Percentiles rank a stretch among this genome's conserved stretches.
Evolutionary conservation across 805 yeast species (phyloP).

Genomic region (Metschnikowia cubensis): DNA sequence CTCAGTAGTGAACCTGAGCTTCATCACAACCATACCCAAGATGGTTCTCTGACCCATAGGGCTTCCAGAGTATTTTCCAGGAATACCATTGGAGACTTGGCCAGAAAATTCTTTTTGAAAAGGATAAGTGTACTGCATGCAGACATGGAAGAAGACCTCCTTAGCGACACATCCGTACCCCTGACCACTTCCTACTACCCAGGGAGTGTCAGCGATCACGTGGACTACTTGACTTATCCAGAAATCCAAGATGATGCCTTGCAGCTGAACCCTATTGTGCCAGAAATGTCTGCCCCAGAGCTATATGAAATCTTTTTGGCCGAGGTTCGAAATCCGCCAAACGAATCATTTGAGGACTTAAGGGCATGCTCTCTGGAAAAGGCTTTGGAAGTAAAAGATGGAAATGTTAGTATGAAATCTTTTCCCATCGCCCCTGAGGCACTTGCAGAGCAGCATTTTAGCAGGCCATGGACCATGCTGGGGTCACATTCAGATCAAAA

Average conservation of each 20-base stretch:
- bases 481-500: neutral
- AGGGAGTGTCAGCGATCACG: neutral
- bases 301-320: constrained; percentile 1
- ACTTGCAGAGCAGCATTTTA: neutral
- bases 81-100: neutral
- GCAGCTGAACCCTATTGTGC: neutral
- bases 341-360: neutral
- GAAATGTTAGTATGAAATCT: neutral
- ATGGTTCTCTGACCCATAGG: too few species aligned
- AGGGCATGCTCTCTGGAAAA: neutral
- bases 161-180: neutral
- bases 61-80: neutral
- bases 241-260: neutral
- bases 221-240: neutral
- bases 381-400: neutral
- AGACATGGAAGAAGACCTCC: neutral
- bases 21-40: neutral
- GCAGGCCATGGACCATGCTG: neutral
- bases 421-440: neutral
- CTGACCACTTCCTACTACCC: neutral
- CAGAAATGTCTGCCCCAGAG: neutral
- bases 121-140: neutral
- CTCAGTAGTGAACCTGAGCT: neutral
- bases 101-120: neutral
- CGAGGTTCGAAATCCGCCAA: neutral